Conservation (phyloP, 148 eudicot species). For the Fagopyrum homotropicum region DNA sequence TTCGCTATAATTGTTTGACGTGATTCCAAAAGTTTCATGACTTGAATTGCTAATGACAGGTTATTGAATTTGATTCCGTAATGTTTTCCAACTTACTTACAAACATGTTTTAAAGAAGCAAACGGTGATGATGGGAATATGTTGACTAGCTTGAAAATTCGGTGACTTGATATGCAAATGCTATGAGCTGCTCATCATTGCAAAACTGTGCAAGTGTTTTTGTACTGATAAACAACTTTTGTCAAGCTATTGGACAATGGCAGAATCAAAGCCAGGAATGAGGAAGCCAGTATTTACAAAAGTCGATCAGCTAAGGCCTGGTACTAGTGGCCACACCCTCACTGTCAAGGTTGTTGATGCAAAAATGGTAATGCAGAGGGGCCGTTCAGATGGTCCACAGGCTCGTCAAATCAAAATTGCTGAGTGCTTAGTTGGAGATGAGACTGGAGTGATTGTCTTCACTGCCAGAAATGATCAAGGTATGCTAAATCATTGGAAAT, state of each 20-base stretch:
- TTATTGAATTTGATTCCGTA: not conserved
- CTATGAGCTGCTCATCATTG: not conserved
- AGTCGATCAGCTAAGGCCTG: conserved; percentile 50
- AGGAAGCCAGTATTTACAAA: conserved; percentile 58
- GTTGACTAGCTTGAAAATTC: not conserved
- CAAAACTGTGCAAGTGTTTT: not conserved
- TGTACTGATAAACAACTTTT: not conserved
- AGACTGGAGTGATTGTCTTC: conserved; percentile 54
- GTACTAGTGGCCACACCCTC: conserved; percentile 45
- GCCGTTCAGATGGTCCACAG: conserved; percentile 38
- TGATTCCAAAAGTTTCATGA: not conserved
- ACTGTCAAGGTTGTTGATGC: conserved; percentile 50
- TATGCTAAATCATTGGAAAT: conserved; percentile 8
- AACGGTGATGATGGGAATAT: too few species aligned
- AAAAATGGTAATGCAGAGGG: conserved; percentile 36
- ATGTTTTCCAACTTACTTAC: too few species aligned
- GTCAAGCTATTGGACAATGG: conserved; percentile 26
- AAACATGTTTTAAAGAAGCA: too few species aligned
- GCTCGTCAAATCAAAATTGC: conserved; percentile 37
- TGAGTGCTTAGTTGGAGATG: conserved; percentile 62
- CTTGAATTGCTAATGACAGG: not conserved
- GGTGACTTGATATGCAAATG: not conserved
- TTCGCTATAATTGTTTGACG: not conserved
- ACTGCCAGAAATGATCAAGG: conserved; percentile 70
- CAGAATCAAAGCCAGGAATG: conserved; percentile 38